Evolutionary conservation across 768 basidiomycete species (phyloP), one percentile per base, ranked within the genome.

Genomic region (Leucosporidium creatinivorum): DNA sequence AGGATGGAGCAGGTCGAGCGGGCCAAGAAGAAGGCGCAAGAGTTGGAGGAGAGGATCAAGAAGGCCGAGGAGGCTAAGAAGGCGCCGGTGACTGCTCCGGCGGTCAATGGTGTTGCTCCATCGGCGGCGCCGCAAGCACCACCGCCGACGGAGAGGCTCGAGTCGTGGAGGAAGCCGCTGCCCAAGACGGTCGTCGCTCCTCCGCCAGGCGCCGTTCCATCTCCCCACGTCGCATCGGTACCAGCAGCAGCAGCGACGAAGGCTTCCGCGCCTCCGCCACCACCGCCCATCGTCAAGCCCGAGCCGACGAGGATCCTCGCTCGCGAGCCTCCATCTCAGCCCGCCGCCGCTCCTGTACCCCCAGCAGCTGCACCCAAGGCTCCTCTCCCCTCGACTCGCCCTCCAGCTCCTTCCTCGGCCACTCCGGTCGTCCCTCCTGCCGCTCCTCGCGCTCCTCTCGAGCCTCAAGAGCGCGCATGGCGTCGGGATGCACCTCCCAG

Each of bases 1-100:
- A 83, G 91, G 21, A 86, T 89, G 75, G 86, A 84, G 57, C 87
- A 87, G 77, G 84, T 85, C 72, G 90, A 92, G 73, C 82, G 91
- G 21, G 92, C 91, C 19, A 82, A 84, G 68, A 84, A 80, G 78
- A 94, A 93, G 77, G 91, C 77, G 12, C 68, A 62, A 39, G 78
- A 76, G 60, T n/a, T 79, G 15, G 78, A 76, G 58, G 74, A 73
- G 63, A 62, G 63, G 61, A 65, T 76, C 61, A 63, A 28, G 9
- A 7, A n/a, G 26, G 54, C 23, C 23, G 64, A 23, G n/a, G 50
- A 68, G 62, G 69, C 33, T 5, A 54, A 61, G 47, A 25, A 31
- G 30, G 58, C 49, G 1, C 36, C 57, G 1, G 33, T 51, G 36
- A 26, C 47, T 2, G 48, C 57, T 19, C 25, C 28, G 31, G 25